Conservation (phyloP, 306 rosid species). For the Glycine latifolia region DNA sequence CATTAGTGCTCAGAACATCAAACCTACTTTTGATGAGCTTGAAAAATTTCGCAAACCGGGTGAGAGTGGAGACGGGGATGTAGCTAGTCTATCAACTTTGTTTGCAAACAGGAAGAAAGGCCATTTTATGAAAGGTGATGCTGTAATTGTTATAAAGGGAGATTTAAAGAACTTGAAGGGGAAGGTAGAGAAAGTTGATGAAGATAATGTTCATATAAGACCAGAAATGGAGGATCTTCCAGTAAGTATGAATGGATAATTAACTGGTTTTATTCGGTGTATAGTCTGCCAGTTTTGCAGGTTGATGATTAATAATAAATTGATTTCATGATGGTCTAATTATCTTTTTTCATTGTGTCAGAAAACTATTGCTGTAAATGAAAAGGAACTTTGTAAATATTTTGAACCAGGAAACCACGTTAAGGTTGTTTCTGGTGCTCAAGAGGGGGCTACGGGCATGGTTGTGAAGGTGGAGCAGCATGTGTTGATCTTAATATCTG, state of each 20-base stretch:
- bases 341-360: conserved; percentile 34
- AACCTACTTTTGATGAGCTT: conserved; percentile 94
- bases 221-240: conserved; percentile 94
- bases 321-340: conserved; percentile 29
- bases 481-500: conserved; percentile 91
- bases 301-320: conserved; percentile 25
- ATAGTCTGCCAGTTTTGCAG: background rate
- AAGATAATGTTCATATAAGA: conserved; percentile 85
- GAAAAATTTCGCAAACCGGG: conserved; percentile 93
- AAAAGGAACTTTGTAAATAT: conserved; percentile 92
- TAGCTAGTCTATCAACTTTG: conserved; percentile 86
- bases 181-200: conserved; percentile 97
- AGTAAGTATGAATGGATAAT: conserved; percentile 57
- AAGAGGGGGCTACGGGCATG: conserved; percentile 99
- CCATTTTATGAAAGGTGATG: conserved; percentile 97
- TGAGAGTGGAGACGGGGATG: conserved; percentile 89
- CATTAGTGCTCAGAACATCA: conserved; percentile 74
- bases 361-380: conserved; percentile 88
- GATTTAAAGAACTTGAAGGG: conserved; percentile 95
- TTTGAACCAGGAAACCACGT: conserved; percentile 98
- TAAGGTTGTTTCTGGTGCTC: conserved; percentile 92
- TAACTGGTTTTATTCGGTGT: conserved; percentile 19
- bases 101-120: conserved; percentile 96
- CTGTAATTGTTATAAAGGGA: conserved; percentile 88
- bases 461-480: conserved; percentile 98